phyloP scores from a whole-genome alignment of 768 basidiomycete species.

The Tricholoma sp. region DNA sequence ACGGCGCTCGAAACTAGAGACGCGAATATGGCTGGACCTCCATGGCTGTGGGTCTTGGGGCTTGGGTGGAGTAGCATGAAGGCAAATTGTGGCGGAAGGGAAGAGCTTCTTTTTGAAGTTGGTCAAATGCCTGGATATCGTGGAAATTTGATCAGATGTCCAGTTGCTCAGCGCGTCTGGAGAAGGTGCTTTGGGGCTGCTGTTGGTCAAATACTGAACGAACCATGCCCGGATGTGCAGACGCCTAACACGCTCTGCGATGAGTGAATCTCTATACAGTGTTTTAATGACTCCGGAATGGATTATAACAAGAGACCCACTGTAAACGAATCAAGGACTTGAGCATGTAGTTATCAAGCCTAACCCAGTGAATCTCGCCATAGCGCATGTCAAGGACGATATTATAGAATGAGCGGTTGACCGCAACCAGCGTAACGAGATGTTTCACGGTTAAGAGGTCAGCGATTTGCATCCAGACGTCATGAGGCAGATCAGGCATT shows the following conservation, averaged over 20 bases:
- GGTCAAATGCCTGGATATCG: background rate
- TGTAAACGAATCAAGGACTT: conserved; percentile 24
- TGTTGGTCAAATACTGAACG: conserved; percentile 27
- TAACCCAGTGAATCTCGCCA: conserved; percentile 26
- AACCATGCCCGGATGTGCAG: conserved; percentile 37
- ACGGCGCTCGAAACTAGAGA: background rate
- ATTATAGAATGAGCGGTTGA: conserved; percentile 31
- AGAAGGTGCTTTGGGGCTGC: conserved; percentile 9
- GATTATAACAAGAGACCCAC: conserved; percentile 15
- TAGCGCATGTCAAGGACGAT: conserved; percentile 26
- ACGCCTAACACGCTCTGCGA: conserved; percentile 28
- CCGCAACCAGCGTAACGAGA: conserved; percentile 18
- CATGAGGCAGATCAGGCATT: conserved; percentile 23
- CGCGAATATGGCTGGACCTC: background rate
- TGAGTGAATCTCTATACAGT: conserved; percentile 23
- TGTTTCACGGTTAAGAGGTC: conserved; percentile 11
- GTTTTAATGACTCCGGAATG: background rate
- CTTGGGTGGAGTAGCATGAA: too few relatives aligned
- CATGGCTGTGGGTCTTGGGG: too few relatives aligned
- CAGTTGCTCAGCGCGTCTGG: background rate
- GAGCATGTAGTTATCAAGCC: conserved; percentile 23
- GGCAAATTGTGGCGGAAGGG: too few relatives aligned
- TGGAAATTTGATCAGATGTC: background rate
- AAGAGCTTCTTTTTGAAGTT: background rate
- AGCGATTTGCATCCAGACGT: conserved; percentile 30